Conservation (phyloP, 345 rosid species). For the Erodium maritimum region DNA sequence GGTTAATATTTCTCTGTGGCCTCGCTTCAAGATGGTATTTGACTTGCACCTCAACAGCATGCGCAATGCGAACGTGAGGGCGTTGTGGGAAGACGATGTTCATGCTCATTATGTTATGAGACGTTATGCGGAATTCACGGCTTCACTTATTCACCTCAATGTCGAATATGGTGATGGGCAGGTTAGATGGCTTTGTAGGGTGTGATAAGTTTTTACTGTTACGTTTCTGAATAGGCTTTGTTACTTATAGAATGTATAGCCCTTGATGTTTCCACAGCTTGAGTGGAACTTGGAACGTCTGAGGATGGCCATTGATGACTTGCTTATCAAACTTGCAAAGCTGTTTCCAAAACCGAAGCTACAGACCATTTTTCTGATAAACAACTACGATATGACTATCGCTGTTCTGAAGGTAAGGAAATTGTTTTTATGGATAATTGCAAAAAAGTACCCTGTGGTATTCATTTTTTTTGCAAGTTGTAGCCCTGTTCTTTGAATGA, state of each 20-base stretch:
- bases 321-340: constrained; percentile 76
- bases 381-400: constrained; percentile 94
- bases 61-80: constrained; percentile 77
- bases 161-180: constrained; percentile 95
- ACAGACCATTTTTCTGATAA: constrained; percentile 79
- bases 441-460: no score
- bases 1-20: constrained; percentile 96
- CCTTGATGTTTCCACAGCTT: constrained; percentile 44
- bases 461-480: no score
- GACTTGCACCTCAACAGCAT: constrained; percentile 86
- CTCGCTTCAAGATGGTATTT: constrained; percentile 93
- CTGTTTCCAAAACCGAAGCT: constrained; percentile 59
- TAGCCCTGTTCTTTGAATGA: no score
- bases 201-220: not conserved
- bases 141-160: constrained; percentile 92
- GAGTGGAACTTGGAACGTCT: constrained; percentile 88
- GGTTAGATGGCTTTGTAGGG: constrained; percentile 25
- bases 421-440: not conserved
- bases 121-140: constrained; percentile 96
- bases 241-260: constrained; percentile 1
- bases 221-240: not conserved
- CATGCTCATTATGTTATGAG: constrained; percentile 99
- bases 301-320: constrained; percentile 87
- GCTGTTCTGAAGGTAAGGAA: constrained; percentile 75
- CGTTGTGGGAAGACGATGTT: constrained; percentile 93